These are phyloP conservation scores for Aspergillus aculeatinus DNA, from an alignment of 2,329 filamentous ascomycete genomes.

Conservation along the genomic window DNA sequence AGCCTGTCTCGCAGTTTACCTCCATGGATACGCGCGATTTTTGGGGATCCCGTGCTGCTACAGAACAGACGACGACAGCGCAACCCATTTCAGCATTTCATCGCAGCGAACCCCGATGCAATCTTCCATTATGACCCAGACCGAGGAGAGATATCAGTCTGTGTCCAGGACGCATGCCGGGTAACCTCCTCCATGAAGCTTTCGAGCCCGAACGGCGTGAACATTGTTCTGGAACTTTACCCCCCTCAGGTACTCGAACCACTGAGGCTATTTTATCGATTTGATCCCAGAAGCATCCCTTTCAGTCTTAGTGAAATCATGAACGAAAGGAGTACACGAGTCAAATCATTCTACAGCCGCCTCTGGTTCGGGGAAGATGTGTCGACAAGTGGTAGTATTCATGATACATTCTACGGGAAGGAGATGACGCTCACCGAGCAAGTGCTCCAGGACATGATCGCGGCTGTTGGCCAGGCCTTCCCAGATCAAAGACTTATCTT, in stretches of 20 bases:
- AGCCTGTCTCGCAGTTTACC: neutral
- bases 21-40: slow-evolving; percentile 14
- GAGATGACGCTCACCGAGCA: slow-evolving; percentile 16
- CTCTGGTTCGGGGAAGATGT: slow-evolving; percentile 87
- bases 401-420: slow-evolving; percentile 75
- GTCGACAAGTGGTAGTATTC: slow-evolving; percentile 68
- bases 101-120: slow-evolving; percentile 4
- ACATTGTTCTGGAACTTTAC: slow-evolving; percentile 12
- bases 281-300: slow-evolving; percentile 85
- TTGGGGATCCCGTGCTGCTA: slow-evolving; percentile 9
- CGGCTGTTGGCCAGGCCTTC: slow-evolving; percentile 13
- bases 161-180: neutral
- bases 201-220: slow-evolving; percentile 10
- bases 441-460: slow-evolving; percentile 65
- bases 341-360: slow-evolving; percentile 97
- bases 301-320: slow-evolving; percentile 91
- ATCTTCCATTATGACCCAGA: slow-evolving; percentile 5
- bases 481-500: slow-evolving; percentile 10
- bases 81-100: slow-evolving; percentile 15
- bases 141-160: slow-evolving; percentile 7
- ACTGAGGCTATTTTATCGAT: slow-evolving; percentile 80
- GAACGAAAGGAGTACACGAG: slow-evolving; percentile 86
- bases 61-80: slow-evolving; percentile 5
- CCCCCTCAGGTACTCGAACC: slow-evolving; percentile 34
- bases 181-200: slow-evolving; percentile 3